Conservation (phyloP, 805 yeast species). For the Kurtzmaniella fragi region DNA sequence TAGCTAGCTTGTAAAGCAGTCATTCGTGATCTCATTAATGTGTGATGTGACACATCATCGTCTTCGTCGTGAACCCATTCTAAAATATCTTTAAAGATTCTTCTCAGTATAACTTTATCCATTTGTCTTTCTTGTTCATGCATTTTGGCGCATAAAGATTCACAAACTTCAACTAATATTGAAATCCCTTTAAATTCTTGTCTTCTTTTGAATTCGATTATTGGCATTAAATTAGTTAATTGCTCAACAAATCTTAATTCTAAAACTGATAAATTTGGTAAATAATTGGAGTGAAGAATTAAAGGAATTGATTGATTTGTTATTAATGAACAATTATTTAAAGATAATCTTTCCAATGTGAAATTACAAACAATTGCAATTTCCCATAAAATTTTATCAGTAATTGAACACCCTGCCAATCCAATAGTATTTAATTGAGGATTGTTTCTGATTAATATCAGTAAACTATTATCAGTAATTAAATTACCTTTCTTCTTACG, state of each 20-base stretch:
- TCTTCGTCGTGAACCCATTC: constrained; percentile 58
- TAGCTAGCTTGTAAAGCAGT: not conserved
- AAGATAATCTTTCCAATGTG: constrained; percentile 58
- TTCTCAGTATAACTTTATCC: constrained; percentile 51
- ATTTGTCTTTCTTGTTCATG: constrained; percentile 54
- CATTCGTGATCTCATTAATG: constrained; percentile 1
- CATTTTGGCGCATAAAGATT: constrained; percentile 54
- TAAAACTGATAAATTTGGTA: constrained; percentile 61
- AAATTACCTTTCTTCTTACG: constrained; percentile 63
- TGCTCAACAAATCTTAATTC: constrained; percentile 64
- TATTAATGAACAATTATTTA: constrained; percentile 64
- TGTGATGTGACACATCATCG: constrained; percentile 24
- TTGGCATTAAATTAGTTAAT: constrained; percentile 54
- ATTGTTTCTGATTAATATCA: constrained; percentile 53
- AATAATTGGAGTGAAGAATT: constrained; percentile 39
- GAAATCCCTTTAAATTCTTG: constrained; percentile 42
- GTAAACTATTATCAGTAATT: constrained; percentile 67
- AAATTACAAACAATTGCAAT: constrained; percentile 50
- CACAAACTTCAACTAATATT: constrained; percentile 76
- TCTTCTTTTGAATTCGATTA: constrained; percentile 62
- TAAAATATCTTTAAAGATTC: constrained; percentile 57
- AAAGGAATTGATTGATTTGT: constrained; percentile 57
- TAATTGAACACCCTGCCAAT: constrained; percentile 79
- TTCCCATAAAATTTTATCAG: constrained; percentile 79
- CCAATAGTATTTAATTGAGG: constrained; percentile 63